Evolutionary conservation across 257 asterid genomes (phyloP).

Genomic region (Lycium ferocissimum): DNA sequence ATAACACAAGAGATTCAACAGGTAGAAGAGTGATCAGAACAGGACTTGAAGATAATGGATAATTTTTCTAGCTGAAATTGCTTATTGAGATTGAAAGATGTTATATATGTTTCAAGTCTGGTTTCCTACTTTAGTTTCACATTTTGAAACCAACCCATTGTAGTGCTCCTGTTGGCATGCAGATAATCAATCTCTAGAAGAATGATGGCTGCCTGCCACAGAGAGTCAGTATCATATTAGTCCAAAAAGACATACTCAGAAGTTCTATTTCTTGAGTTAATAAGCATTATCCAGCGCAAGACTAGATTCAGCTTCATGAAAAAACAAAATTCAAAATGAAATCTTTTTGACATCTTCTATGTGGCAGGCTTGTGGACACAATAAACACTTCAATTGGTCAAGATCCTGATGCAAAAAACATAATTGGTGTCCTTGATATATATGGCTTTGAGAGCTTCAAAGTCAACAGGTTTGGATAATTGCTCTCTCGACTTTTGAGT

Average conservation of each 20-base stretch:
- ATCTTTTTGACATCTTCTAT: constrained; percentile 25
- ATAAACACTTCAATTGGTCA: constrained; percentile 92
- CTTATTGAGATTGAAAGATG: constrained; percentile 11
- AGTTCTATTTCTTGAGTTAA: neutral
- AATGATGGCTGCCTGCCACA: neutral
- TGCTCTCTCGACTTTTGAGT: neutral
- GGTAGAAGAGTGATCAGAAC: constrained; percentile 6
- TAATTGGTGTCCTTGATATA: constrained; percentile 93
- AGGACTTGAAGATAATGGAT: constrained; percentile 19
- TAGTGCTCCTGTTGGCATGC: constrained; percentile 14
- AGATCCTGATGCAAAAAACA: constrained; percentile 84
- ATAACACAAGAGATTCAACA: constrained; percentile 9
- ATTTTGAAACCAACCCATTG: constrained; percentile 20
- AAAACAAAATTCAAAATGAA: constrained; percentile 24
- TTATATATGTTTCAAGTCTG: neutral
- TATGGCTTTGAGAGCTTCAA: constrained; percentile 97
- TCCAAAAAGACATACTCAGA: neutral
- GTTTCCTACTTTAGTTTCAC: constrained; percentile 14
- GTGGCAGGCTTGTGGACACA: constrained; percentile 91
- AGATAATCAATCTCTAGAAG: constrained; percentile 5
- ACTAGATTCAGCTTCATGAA: constrained; percentile 28
- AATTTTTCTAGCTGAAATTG: constrained; percentile 18
- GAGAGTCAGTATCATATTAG: constrained; percentile 18
- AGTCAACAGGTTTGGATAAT: constrained; percentile 69
- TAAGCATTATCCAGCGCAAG: constrained; percentile 2